Percentiles rank a stretch among this genome's conserved stretches.
Conservation (phyloP, 805 yeast genomes). For the Yamadazyma philogaea region DNA sequence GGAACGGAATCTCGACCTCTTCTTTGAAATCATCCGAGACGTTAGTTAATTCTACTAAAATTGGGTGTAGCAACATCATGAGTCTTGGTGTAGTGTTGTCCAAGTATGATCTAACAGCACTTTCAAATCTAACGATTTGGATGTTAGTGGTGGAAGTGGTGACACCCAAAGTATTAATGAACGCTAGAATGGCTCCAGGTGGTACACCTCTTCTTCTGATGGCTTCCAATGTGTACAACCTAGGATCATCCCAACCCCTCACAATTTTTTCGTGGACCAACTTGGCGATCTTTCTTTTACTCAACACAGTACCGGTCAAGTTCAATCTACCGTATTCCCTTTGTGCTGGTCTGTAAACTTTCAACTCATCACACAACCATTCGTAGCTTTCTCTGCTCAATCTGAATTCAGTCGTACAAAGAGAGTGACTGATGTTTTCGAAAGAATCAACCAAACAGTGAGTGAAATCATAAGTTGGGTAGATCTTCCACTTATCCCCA, state of each 20-base stretch:
- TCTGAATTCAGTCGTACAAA: constrained; percentile 94
- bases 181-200: constrained; percentile 93
- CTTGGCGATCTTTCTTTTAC: constrained; percentile 94
- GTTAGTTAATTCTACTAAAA: constrained; percentile 79
- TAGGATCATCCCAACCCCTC: constrained; percentile 98
- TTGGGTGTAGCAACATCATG: constrained; percentile 88
- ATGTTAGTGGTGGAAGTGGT: constrained; percentile 91
- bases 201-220: constrained; percentile 97
- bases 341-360: constrained; percentile 97
- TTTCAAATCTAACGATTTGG: constrained; percentile 85
- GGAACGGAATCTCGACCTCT: constrained; percentile 75
- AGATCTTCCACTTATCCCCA: constrained; percentile 95
- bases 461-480: constrained; percentile 98
- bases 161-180: constrained; percentile 93
- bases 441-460: constrained; percentile 98
- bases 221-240: constrained; percentile 91
- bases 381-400: constrained; percentile 93
- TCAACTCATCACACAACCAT: constrained; percentile 95
- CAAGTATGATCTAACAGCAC: constrained; percentile 79
- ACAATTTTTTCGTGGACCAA: constrained; percentile 78
- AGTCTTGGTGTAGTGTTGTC: constrained; percentile 92
- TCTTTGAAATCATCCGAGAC: constrained; percentile 68
- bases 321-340: constrained; percentile 97
- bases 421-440: constrained; percentile 92
- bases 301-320: constrained; percentile 88